These are phyloP conservation scores for Lactarius vividus DNA, from an alignment of 768 basidiomycete species.

Conservation along the genomic window DNA sequence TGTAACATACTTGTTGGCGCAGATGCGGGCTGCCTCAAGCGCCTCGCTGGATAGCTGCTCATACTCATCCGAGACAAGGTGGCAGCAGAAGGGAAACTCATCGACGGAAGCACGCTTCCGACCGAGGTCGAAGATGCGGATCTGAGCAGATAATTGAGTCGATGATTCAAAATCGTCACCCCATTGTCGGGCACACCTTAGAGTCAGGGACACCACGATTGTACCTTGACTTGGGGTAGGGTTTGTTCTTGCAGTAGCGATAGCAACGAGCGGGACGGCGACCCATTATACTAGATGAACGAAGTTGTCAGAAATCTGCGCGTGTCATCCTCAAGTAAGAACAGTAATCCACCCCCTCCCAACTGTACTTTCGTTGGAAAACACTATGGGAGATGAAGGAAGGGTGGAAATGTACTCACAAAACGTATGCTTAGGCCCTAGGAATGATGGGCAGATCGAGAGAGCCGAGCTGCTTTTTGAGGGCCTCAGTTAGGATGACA, in stretches of 20 bases:
- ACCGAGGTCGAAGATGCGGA: conserved; percentile 94
- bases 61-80: conserved; percentile 97
- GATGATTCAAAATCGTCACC: neutral
- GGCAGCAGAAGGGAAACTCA: conserved; percentile 97
- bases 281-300: conserved; percentile 58
- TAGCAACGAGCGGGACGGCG: conserved; percentile 98
- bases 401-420: conserved; percentile 13
- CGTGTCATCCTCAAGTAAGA: conserved; percentile 6
- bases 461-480: conserved; percentile 7
- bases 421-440: neutral
- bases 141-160: conserved; percentile 46
- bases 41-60: conserved; percentile 96
- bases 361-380: neutral
- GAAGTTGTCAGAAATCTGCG: neutral
- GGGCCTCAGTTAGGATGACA: conserved; percentile 14
- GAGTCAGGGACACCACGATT: conserved; percentile 98
- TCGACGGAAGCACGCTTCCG: conserved; percentile 95
- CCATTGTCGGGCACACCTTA: conserved; percentile 55
- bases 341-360: conserved; percentile 15
- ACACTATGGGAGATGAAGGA: neutral
- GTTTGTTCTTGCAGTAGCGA: conserved; percentile 99
- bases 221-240: conserved; percentile 92
- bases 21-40: conserved; percentile 97
- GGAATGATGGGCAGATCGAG: neutral
- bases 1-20: conserved; percentile 99